Evolutionary conservation across 768 basidiomycete genomes (phyloP).

Genomic region (Leccinum variicolor): DNA sequence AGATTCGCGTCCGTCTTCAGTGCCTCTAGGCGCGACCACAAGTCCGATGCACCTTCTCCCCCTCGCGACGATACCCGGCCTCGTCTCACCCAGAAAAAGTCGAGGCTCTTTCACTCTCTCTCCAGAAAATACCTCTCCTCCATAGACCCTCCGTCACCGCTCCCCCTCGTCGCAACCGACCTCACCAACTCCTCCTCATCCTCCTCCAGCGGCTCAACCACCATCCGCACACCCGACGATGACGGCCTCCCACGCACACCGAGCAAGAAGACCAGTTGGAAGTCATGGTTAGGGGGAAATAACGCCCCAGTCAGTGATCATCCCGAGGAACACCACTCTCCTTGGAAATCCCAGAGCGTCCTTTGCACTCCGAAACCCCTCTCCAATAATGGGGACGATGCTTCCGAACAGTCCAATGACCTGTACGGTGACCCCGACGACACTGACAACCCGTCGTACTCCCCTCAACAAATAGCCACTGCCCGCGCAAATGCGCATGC

Average conservation of each 20-base stretch:
- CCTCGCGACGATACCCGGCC: constrained; percentile 15
- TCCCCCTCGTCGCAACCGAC: constrained; percentile 28
- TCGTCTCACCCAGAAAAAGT: constrained; percentile 22
- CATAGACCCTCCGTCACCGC: constrained; percentile 13
- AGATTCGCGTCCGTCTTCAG: constrained; percentile 62
- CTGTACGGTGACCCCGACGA: constrained; percentile 26
- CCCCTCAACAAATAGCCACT: constrained; percentile 27
- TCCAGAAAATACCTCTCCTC: constrained; percentile 24
- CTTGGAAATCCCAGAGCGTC: constrained; percentile 29
- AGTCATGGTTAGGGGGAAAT: constrained; percentile 50
- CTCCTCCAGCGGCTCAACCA: constrained; percentile 52
- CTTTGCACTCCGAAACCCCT: constrained; percentile 22
- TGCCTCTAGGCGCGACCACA: constrained; percentile 35
- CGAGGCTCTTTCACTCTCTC: constrained; percentile 24
- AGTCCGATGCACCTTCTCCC: constrained; percentile 18
- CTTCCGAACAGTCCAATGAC: constrained; percentile 38
- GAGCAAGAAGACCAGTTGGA: constrained; percentile 51
- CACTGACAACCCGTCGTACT: constrained; percentile 8
- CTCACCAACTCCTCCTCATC: constrained; percentile 56
- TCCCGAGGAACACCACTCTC: constrained; percentile 21
- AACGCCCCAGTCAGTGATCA: constrained; percentile 27
- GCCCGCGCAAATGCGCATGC: constrained; percentile 39
- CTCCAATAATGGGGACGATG: constrained; percentile 30
- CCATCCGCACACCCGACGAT: constrained; percentile 60
- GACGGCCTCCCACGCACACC: constrained; percentile 36